Conservation (phyloP, 768 basidiomycete genomes). For the Naematelia aurantialba region DNA sequence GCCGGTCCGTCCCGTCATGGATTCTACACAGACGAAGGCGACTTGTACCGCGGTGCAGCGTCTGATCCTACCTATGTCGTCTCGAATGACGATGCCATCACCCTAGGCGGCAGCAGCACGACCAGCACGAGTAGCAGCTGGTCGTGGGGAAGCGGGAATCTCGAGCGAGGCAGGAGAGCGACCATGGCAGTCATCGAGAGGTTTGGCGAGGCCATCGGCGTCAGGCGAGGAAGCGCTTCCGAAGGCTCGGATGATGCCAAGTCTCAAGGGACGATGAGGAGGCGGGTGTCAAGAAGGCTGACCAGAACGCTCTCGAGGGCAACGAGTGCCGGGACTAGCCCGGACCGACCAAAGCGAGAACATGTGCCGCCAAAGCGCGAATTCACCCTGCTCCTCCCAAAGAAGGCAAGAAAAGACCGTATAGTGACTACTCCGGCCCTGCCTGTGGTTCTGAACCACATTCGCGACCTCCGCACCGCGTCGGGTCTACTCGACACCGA, state of each 20-base stretch:
- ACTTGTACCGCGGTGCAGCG: slow-evolving; percentile 38
- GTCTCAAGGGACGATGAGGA: slow-evolving; percentile 9
- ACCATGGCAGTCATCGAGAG: slow-evolving; percentile 38
- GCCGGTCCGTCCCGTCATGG: slow-evolving; percentile 34
- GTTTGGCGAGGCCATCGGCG: slow-evolving; percentile 42
- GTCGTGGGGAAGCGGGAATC: slow-evolving; percentile 32
- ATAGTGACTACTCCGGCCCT: slow-evolving; percentile 41
- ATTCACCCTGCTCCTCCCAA: slow-evolving; percentile 43
- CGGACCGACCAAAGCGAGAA: slow-evolving; percentile 32
- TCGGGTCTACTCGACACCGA: slow-evolving; percentile 19
- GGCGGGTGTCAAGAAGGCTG: slow-evolving; percentile 17
- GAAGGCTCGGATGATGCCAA: slow-evolving; percentile 15
- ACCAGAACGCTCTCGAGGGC: slow-evolving; percentile 26
- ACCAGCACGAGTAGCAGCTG: slow-evolving; percentile 30
- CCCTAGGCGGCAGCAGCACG: slow-evolving; percentile 25
- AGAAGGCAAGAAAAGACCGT: slow-evolving; percentile 25
- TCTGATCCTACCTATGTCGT: slow-evolving; percentile 22
- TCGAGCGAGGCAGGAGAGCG: slow-evolving; percentile 38
- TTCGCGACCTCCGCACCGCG: slow-evolving; percentile 26
- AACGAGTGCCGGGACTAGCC: slow-evolving; percentile 9
- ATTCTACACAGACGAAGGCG: slow-evolving; percentile 35
- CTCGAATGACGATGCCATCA: slow-evolving; percentile 33
- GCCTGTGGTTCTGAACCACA: slow-evolving; percentile 30
- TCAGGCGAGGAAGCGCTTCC: slow-evolving; percentile 37
- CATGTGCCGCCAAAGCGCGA: slow-evolving; percentile 33